Conservation (phyloP, 768 basidiomycete species). For the Agaricus bisporus region DNA sequence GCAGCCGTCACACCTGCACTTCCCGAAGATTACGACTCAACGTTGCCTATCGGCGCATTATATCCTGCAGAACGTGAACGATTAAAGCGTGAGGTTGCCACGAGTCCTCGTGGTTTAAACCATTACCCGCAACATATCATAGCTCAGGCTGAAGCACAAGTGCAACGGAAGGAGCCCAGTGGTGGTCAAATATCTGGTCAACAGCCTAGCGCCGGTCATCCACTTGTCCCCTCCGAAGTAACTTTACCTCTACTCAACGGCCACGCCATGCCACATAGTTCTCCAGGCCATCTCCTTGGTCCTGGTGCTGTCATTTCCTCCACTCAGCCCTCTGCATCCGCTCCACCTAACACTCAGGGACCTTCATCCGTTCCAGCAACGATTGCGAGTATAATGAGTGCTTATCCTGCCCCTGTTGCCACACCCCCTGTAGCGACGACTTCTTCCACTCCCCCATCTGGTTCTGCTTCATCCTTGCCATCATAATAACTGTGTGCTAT, state of each 20-base stretch:
- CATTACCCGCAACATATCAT: constrained; percentile 48
- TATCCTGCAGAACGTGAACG: constrained; percentile 31
- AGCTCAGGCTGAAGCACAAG: constrained; percentile 33
- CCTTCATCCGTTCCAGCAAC: constrained; percentile 9
- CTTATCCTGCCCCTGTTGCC: constrained; percentile 39
- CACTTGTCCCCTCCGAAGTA: not conserved
- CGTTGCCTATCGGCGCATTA: constrained; percentile 39
- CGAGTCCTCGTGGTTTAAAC: constrained; percentile 29
- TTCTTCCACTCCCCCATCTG: not conserved
- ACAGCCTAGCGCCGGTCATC: constrained; percentile 16
- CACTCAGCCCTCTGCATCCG: not conserved
- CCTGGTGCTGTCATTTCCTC: not conserved
- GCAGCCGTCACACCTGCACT: constrained; percentile 78
- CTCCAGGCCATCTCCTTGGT: not conserved
- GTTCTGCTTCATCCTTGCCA: not conserved
- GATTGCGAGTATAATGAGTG: constrained; percentile 61
- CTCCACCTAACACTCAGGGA: not conserved
- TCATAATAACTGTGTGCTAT: not conserved
- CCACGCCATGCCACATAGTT: not conserved
- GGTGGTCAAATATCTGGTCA: constrained; percentile 8
- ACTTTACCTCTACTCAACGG: not conserved
- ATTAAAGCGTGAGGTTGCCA: constrained; percentile 22
- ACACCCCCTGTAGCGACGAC: constrained; percentile 5
- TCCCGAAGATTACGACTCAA: constrained; percentile 64
- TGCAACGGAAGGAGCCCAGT: constrained; percentile 23